These are phyloP conservation scores for Globisporangium carolinianum DNA, from an alignment of 352 stramenopile species.

Conservation along the genomic window DNA sequence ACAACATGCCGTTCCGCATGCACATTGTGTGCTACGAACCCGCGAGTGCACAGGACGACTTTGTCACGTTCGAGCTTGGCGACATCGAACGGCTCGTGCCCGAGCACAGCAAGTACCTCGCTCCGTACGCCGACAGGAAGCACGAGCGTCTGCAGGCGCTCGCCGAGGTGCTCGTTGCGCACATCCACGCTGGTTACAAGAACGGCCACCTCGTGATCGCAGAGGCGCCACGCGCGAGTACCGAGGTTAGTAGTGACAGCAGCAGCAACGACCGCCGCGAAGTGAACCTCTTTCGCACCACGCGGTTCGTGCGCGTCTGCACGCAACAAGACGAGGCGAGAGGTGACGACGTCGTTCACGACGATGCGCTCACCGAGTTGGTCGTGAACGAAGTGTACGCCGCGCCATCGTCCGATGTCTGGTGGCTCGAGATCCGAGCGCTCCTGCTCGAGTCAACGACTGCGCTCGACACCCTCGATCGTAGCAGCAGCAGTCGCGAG, in stretches of 20 bases:
- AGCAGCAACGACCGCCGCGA: slow-evolving; percentile 16
- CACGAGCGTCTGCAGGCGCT: slow-evolving; percentile 33
- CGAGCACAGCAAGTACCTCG: slow-evolving; percentile 32
- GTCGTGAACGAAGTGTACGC: slow-evolving; percentile 48
- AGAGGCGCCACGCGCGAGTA: slow-evolving; percentile 18
- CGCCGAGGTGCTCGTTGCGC: slow-evolving; percentile 32
- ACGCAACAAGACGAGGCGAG: not conserved
- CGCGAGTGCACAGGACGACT: slow-evolving; percentile 34
- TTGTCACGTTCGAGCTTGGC: slow-evolving; percentile 38
- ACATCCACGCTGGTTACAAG: slow-evolving; percentile 59
- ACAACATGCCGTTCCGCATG: slow-evolving; percentile 32
- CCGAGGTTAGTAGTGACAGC: slow-evolving; percentile 1
- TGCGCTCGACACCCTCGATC: not conserved
- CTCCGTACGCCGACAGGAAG: slow-evolving; percentile 16
- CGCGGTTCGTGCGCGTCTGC: slow-evolving; percentile 18
- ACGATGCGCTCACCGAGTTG: slow-evolving; percentile 25
- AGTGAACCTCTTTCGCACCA: slow-evolving; percentile 46
- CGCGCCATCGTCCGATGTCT: slow-evolving; percentile 38
- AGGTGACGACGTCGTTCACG: not conserved
- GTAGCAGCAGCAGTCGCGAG: slow-evolving; percentile 1
- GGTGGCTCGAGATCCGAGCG: slow-evolving; percentile 57
- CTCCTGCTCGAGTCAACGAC: slow-evolving; percentile 14
- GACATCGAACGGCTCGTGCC: slow-evolving; percentile 36
- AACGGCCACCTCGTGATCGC: slow-evolving; percentile 56
- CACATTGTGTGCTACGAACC: slow-evolving; percentile 49